Base-by-base conservation (phyloP, 768 basidiomycete genomes). In the Lepiota venenata region DNA sequence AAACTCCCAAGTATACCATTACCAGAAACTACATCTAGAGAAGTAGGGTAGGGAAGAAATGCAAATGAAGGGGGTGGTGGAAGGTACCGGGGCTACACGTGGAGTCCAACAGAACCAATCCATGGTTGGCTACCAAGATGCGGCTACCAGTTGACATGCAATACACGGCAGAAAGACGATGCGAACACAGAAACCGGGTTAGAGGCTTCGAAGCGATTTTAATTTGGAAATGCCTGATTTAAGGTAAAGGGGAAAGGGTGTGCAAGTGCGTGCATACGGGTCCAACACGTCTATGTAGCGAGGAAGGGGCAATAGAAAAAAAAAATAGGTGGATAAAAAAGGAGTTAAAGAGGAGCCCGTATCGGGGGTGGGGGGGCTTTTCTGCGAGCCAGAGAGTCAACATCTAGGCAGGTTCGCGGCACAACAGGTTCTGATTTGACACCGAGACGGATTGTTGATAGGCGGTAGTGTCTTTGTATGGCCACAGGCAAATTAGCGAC, bases 401-500 rank as follows among this genome's bases (percentile, higher is more conserved):
- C 32, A 32, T 32, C 4, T 11, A 32, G 10, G 32, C 32, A 11
- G 32, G 4, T 32, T 32, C 8, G 10, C 32, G 32, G 32, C 10
- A 9, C 10, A 32, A 32, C 32, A 32, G 32, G 32, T 32, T 32
- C 32, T 32, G 32, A 32, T 32, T 32, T 16, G 52, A 25, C 37
- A 29, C 37, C 38, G 47, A 14, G 40, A 48, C 52, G 25, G 6
- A 55, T 55, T 41, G 48, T 25, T 25, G 38, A 48, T 48, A 48
- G 20, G 36, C 25, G 42, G 48, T 46, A 41, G 40, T 35, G 51
- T 49, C 21, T 37, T 36, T 22, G 11, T 15, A 16, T 22, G 44
- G 46, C 32, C 32, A 27, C 42, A 50, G 47, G 43, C 21, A 52
- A 37, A 40, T 63, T 55, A 70, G 57, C 66, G 61, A 21, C 46